Evolutionary conservation across 208 protist genomes (phyloP), one percentile per base, ranked within the genome.

Genomic region (Leishmania amazonensis): DNA sequence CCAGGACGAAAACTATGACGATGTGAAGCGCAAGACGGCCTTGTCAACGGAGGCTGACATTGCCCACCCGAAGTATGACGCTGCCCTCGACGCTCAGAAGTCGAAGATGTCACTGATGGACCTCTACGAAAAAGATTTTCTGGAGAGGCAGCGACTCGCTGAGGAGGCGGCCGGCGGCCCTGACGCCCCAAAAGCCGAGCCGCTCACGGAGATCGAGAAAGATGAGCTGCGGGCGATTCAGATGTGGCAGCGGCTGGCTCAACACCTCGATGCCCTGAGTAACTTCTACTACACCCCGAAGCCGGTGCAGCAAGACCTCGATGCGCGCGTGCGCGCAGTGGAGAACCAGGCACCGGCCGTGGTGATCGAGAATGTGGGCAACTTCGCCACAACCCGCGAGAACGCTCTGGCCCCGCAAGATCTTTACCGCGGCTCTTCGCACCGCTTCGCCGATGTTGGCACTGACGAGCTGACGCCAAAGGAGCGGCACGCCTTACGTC

Each of bases 271-370:
- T 77, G 93, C 92, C 3, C 90, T 98, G 72, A 97, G 93, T 82
- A 98, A 98, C 90, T 97, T 96, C 87, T 81, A 95, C 90, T 98
- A 90, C 88, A 98, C 95, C 2, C 95, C 95, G 65, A 97, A 96
- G 84, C 95, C 95, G 24, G 89, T 94, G 73, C 91, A 95, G 85
- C 81, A 92, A 72, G 95, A 98, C 75, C 85, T 97, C 49, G 89
- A 96, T 54, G 94, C 94, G 21, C 92, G 94, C 75, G 94, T 98
- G 83, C 92, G 95, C 31, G 94, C 95, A 1, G 93, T 97, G 17
- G 91, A 96, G 74, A 85, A 89, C 65, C 93, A 95, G 78, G 93
- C 94, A 1, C 93, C 95, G 19, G 95, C 95, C 11, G 93, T 98
- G 45, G 75, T 92, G 38, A 83, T 98, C 24, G 95, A 98, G 83